Conservation (phyloP, 2,329 filamentous ascomycete genomes). For the Aureobasidium melanogenum region DNA sequence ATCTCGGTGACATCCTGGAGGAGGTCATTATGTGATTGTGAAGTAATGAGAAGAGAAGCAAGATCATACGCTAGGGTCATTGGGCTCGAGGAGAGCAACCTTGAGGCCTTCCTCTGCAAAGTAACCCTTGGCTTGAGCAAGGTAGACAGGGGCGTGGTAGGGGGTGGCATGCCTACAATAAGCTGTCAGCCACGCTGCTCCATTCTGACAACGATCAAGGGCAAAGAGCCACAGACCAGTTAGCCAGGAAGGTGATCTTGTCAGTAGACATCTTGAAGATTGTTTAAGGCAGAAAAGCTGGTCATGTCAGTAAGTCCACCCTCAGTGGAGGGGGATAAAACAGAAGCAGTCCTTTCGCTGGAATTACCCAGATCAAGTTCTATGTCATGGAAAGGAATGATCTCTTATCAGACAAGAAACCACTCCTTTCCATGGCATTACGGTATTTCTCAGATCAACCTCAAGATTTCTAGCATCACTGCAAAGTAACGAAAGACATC, state of each 20-base stretch:
- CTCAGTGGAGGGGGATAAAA: conserved; percentile 29
- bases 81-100: conserved; percentile 67
- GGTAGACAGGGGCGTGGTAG: conserved; percentile 70
- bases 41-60: background rate
- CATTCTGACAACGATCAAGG: background rate
- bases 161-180: conserved; percentile 65
- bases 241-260: conserved; percentile 78
- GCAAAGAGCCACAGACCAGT: conserved; percentile 52
- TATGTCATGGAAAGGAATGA: conserved; percentile 47
- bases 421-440: background rate
- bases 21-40: background rate
- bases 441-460: conserved; percentile 8
- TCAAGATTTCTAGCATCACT: background rate
- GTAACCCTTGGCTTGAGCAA: conserved; percentile 67
- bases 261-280: conserved; percentile 64
- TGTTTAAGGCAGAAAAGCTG: conserved; percentile 36
- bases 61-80: conserved; percentile 64
- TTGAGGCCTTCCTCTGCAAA: conserved; percentile 69
- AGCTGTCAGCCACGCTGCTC: conserved; percentile 7
- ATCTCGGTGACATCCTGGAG: conserved; percentile 67
- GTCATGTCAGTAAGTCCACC: conserved; percentile 39
- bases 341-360: conserved; percentile 83
- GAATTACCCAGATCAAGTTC: conserved; percentile 84
- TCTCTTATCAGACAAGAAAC: conserved; percentile 55
- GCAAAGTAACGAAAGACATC: background rate